phyloP scores from a whole-genome alignment of 2,329 filamentous ascomycete genomes.

The Aspergillus brunneoviolaceus region DNA sequence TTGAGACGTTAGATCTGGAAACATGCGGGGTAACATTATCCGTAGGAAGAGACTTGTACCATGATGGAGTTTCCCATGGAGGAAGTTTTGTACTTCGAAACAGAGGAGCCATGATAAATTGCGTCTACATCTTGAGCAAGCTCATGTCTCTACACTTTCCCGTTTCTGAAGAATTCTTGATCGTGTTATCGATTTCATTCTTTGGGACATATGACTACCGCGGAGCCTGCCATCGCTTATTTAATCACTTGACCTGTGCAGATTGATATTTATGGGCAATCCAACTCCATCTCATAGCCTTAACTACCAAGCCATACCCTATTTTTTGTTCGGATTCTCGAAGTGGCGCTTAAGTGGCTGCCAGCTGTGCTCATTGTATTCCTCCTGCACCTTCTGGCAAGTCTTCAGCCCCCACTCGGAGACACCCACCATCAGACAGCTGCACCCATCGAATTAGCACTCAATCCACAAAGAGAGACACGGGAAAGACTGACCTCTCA shows the following conservation, averaged over 20 bases:
- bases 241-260: too few relatives aligned
- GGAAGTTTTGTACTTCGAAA: too few relatives aligned
- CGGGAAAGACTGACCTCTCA: slow-evolving; percentile 46
- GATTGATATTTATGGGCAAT: too few relatives aligned
- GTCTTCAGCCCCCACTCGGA: slow-evolving; percentile 71
- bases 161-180: not conserved
- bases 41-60: not conserved
- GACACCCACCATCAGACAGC: slow-evolving; percentile 67
- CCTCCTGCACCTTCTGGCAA: slow-evolving; percentile 68
- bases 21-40: not conserved
- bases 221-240: too few relatives aligned
- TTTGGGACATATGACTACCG: not conserved
- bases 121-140: too few relatives aligned
- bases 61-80: not conserved
- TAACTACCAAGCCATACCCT: not conserved
- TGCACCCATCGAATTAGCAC: slow-evolving; percentile 43
- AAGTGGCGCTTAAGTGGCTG: slow-evolving; percentile 65
- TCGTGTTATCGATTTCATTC: not conserved
- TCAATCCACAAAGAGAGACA: not conserved
- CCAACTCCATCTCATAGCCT: too few relatives aligned
- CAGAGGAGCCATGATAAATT: too few relatives aligned
- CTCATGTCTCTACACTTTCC: too few relatives aligned
- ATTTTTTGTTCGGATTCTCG: slow-evolving; percentile 50
- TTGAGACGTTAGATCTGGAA: not conserved
- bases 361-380: slow-evolving; percentile 83